These are phyloP conservation scores for Xerocomus amazonicus DNA, from an alignment of 1,284 basidiomycete genomes.

Conservation along the genomic window DNA sequence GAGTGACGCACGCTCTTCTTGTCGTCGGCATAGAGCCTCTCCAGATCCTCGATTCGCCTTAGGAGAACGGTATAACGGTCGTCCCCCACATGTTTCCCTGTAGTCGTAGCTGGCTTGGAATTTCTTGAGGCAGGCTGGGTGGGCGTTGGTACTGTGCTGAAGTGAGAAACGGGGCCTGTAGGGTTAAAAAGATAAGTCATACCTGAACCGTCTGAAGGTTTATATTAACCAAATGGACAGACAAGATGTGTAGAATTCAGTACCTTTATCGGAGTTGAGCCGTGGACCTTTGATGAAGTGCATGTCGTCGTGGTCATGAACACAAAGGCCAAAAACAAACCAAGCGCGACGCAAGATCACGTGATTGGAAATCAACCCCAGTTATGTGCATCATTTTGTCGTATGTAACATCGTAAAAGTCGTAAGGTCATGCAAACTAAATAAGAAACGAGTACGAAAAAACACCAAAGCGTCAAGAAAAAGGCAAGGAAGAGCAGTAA, in stretches of 20 bases:
- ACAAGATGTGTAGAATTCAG: background rate
- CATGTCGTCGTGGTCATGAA: conserved; percentile 18
- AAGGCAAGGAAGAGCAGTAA: background rate
- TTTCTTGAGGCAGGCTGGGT: conserved; percentile 10
- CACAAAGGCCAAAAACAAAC: conserved; percentile 20
- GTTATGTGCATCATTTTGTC: conserved; percentile 27
- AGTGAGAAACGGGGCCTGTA: conserved; percentile 9
- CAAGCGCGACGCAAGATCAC: conserved; percentile 23
- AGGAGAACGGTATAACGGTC: conserved; percentile 56
- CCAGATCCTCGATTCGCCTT: conserved; percentile 64
- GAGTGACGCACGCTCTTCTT: conserved; percentile 55
- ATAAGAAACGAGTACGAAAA: conserved; percentile 11
- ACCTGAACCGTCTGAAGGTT: conserved; percentile 43
- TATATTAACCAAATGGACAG: conserved; percentile 26
- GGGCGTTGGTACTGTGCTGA: conserved; percentile 32
- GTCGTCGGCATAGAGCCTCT: conserved; percentile 58
- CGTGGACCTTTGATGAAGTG: conserved; percentile 42
- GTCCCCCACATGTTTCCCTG: conserved; percentile 12
- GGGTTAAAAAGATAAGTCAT: background rate
- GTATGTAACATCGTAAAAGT: conserved; percentile 30
- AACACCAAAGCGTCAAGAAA: conserved; percentile 10
- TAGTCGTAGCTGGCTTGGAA: conserved; percentile 3
- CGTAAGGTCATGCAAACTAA: conserved; percentile 25
- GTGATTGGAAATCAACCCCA: conserved; percentile 25
- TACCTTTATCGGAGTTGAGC: conserved; percentile 40